Percentiles rank a stretch among this genome's conserved stretches.
Evolutionary conservation across 441 rosid species (phyloP).

Genomic region (Macaranga tanarius): DNA sequence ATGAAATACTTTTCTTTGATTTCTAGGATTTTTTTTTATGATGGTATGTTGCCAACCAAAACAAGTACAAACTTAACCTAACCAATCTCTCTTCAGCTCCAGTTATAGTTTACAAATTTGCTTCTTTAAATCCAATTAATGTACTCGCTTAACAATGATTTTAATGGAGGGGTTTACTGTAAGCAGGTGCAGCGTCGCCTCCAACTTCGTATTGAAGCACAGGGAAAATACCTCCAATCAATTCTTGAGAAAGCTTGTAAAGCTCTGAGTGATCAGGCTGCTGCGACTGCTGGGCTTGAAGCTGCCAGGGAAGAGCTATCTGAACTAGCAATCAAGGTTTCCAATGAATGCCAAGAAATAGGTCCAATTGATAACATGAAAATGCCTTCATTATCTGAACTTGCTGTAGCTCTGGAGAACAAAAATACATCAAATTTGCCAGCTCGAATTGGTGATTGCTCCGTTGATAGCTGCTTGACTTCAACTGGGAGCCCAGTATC

Average conservation of each 20-base stretch:
- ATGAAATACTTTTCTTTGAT: not conserved
- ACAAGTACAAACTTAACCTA: not conserved
- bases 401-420: slow-evolving; percentile 58
- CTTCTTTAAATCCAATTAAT: not conserved
- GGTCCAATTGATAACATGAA: slow-evolving; percentile 43
- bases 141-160: not conserved
- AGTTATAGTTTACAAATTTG: not conserved
- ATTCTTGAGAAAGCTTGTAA: slow-evolving; percentile 92
- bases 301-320: slow-evolving; percentile 85
- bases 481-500: slow-evolving; percentile 61
- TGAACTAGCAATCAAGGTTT: slow-evolving; percentile 71
- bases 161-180: slow-evolving; percentile 23
- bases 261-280: slow-evolving; percentile 71
- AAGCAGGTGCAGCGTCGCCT: slow-evolving; percentile 81
- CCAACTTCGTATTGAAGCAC: slow-evolving; percentile 86
- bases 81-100: not conserved
- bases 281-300: slow-evolving; percentile 62
- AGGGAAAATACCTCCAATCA: slow-evolving; percentile 78
- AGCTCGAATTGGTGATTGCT: slow-evolving; percentile 56
- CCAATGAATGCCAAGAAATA: slow-evolving; percentile 54
- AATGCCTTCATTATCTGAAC: slow-evolving; percentile 57
- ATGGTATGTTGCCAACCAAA: not conserved
- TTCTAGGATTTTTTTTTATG: not conserved
- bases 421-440: slow-evolving; percentile 39
- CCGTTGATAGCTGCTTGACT: slow-evolving; percentile 73